Evolutionary conservation across 1,139 yeast species (phyloP).

Genomic region (Pneumocystis canis): DNA sequence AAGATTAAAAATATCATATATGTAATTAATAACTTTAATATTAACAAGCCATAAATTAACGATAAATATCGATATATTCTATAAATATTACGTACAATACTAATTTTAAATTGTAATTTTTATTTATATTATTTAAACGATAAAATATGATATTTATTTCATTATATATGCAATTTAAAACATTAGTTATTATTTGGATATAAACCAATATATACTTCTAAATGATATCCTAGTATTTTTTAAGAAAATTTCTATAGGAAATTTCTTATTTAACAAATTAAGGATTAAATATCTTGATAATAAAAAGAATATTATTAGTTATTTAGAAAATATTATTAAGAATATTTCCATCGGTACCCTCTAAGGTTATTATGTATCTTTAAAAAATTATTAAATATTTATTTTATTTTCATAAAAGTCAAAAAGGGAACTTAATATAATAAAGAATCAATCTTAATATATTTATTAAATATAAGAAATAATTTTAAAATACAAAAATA

Average conservation of each 20-base stretch:
- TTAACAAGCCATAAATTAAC: slow-evolving; percentile 4
- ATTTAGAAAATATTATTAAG: neutral
- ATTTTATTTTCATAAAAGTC: neutral
- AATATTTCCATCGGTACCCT: neutral
- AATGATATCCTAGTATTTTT: neutral
- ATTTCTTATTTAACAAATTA: no score
- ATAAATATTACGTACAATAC: slow-evolving; percentile 3
- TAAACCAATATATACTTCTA: neutral
- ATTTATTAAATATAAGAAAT: neutral
- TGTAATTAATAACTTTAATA: slow-evolving; percentile 5
- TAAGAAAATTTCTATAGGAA: neutral
- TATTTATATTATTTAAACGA: slow-evolving; percentile 1
- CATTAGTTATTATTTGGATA: neutral
- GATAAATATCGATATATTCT: slow-evolving; percentile 7
- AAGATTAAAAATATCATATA: slow-evolving; percentile 1
- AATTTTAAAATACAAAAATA: neutral
- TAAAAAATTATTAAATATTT: neutral
- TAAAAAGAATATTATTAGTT: neutral
- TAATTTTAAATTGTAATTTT: slow-evolving; percentile 4
- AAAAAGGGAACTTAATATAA: no score
- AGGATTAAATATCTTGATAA: neutral
- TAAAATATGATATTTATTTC: slow-evolving; percentile 6
- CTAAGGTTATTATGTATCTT: neutral
- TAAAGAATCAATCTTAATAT: no score
- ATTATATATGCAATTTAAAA: slow-evolving; percentile 1